Evolutionary conservation across 2,329 filamentous ascomycete genomes (phyloP).

Genomic region (Fusarium pseudocircinatum): DNA sequence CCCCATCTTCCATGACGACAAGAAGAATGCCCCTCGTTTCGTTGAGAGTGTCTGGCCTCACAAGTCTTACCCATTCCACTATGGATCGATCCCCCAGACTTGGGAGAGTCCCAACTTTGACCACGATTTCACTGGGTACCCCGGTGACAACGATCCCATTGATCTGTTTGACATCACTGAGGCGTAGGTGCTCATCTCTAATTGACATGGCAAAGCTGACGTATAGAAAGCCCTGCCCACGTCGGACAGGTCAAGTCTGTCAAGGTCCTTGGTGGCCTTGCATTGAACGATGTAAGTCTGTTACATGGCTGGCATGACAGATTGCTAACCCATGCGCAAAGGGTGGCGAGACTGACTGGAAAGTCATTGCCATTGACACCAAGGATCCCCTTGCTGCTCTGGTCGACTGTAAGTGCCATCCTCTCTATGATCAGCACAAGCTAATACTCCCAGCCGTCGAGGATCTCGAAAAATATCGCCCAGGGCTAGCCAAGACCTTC

Average conservation of each 20-base stretch:
- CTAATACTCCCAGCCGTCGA: constrained; percentile 44
- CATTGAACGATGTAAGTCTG: constrained; percentile 49
- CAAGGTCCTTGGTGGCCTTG: constrained; percentile 53
- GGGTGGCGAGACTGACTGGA: constrained; percentile 54
- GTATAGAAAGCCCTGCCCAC: constrained; percentile 35
- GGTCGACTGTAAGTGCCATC: constrained; percentile 45
- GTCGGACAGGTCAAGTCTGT: constrained; percentile 54
- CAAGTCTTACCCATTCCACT: constrained; percentile 55
- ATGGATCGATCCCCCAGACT: constrained; percentile 56
- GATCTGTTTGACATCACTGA: constrained; percentile 53
- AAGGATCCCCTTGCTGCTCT: constrained; percentile 50
- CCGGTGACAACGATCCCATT: constrained; percentile 55
- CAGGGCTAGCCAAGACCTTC: constrained; percentile 47
- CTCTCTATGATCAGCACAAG: rapidly evolving
- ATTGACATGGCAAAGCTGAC: neutral
- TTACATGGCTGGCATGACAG: rapidly evolving
- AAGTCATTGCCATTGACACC: constrained; percentile 52
- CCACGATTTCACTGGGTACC: constrained; percentile 50
- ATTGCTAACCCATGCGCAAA: neutral
- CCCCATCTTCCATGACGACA: constrained; percentile 55
- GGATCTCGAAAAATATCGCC: constrained; percentile 53
- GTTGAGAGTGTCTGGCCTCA: constrained; percentile 56
- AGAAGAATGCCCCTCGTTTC: constrained; percentile 49
- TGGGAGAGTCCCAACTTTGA: constrained; percentile 56
- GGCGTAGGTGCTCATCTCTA: neutral